These are phyloP conservation scores for Prototheca cutis DNA, from an alignment of 163 green algal species.

Conservation along the genomic window DNA sequence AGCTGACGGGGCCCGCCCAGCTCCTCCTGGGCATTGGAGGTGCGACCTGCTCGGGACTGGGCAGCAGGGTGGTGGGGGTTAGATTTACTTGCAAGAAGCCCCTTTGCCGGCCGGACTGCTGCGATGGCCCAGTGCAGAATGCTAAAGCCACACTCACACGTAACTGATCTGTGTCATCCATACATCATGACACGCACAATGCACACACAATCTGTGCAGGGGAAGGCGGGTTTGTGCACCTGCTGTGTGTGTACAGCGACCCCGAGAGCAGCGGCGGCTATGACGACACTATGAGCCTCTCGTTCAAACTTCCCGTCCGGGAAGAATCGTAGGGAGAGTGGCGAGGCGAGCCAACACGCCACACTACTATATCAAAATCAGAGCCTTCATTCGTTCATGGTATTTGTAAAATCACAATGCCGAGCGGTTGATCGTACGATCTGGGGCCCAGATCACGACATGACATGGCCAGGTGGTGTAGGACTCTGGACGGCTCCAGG, in stretches of 20 bases:
- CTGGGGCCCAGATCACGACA: no score
- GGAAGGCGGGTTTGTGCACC: constrained; percentile 30
- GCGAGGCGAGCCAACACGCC: no score
- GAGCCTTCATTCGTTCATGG: background rate
- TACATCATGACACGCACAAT: background rate
- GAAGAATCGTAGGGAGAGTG: constrained; percentile 4
- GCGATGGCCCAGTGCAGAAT: no score
- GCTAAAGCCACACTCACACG: no score
- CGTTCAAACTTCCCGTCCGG: constrained; percentile 47
- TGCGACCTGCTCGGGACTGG: constrained; percentile 3
- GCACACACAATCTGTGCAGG: no score
- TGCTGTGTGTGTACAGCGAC: constrained; percentile 61
- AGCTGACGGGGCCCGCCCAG: constrained; percentile 44
- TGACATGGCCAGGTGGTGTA: no score
- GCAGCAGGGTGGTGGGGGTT: background rate
- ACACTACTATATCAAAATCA: background rate
- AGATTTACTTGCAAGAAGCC: background rate
- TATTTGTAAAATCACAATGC: no score
- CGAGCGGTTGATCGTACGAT: no score
- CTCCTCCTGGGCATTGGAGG: constrained; percentile 43
- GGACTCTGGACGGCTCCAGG: no score
- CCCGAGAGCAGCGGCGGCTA: constrained; percentile 29
- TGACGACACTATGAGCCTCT: constrained; percentile 37
- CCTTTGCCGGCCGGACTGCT: background rate
- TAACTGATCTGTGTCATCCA: background rate